These are phyloP conservation scores for Otatea glauca DNA, from an alignment of 176 grass and related monocot species.

Conservation along the genomic window DNA sequence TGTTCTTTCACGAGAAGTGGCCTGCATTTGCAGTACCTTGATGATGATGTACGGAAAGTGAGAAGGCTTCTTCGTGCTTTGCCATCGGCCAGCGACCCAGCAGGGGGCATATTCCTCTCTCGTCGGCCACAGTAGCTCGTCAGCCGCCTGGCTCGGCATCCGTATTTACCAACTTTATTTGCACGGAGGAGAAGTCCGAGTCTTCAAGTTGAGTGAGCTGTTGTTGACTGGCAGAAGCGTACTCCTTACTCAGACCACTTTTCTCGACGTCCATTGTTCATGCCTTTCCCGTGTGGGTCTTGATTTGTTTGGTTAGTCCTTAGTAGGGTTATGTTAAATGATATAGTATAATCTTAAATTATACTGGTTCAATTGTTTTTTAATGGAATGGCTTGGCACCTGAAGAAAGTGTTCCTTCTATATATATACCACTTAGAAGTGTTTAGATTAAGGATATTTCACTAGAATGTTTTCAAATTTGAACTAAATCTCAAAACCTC, in stretches of 20 bases:
- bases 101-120: constrained; percentile 15
- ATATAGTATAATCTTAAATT: too few relatives aligned
- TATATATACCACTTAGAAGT: too few relatives aligned
- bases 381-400: too few relatives aligned
- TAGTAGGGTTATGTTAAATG: too few relatives aligned
- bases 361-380: too few relatives aligned
- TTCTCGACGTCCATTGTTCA: neutral
- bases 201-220: neutral
- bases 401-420: too few relatives aligned
- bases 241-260: neutral
- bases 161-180: neutral
- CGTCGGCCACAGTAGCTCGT: neutral
- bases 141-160: neutral
- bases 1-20: neutral
- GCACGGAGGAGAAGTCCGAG: neutral
- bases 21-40: neutral
- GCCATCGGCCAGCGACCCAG: neutral
- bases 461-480: too few relatives aligned
- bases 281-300: too few relatives aligned
- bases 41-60: neutral
- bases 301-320: too few relatives aligned
- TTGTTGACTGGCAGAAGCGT: neutral
- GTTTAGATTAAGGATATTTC: too few relatives aligned
- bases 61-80: neutral
- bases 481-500: too few relatives aligned